Percentiles rank a stretch among this genome's conserved stretches.
Conservation (phyloP, 2,329 filamentous ascomycete species). For the Penicillium sp. region DNA sequence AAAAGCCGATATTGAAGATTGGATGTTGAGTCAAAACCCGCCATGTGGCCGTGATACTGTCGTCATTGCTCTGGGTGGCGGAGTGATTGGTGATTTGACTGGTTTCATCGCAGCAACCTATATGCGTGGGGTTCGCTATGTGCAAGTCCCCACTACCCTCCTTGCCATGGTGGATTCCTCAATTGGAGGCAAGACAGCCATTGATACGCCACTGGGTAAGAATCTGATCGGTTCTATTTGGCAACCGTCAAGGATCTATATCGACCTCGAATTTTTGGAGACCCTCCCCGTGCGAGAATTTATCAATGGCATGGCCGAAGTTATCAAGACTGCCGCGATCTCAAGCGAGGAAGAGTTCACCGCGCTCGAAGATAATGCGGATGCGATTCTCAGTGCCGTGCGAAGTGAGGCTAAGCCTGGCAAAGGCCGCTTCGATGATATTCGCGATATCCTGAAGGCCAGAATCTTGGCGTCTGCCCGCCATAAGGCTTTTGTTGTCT, state of each 20-base stretch:
- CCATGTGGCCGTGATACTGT: conserved; percentile 92
- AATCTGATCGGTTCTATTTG: conserved; percentile 96
- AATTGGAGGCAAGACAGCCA: conserved; percentile 97
- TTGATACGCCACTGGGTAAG: conserved; percentile 94
- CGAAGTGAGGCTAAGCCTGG: conserved; percentile 63
- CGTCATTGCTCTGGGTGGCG: conserved; percentile 90
- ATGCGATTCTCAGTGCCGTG: conserved; percentile 73
- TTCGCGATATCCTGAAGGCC: conserved; percentile 71
- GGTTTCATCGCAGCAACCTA: conserved; percentile 97
- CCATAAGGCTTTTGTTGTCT: conserved; percentile 93
- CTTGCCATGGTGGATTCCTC: conserved; percentile 98
- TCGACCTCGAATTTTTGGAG: conserved; percentile 89
- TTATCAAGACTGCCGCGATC: conserved; percentile 96
- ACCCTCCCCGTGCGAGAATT: conserved; percentile 90
- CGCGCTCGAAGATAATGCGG: conserved; percentile 78
- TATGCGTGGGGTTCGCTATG: conserved; percentile 95
- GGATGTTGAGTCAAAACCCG: conserved; percentile 83
- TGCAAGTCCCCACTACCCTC: conserved; percentile 93
- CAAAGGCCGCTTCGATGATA: conserved; percentile 67
- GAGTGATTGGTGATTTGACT: conserved; percentile 97
- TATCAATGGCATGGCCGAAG: conserved; percentile 98
- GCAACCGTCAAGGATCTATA: conserved; percentile 93
- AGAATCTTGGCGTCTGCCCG: conserved; percentile 89
- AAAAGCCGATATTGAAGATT: conserved; percentile 95
- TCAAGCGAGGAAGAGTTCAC: conserved; percentile 89